phyloP scores from a whole-genome alignment of 306 rosid genomes.

The Inga laurina region DNA sequence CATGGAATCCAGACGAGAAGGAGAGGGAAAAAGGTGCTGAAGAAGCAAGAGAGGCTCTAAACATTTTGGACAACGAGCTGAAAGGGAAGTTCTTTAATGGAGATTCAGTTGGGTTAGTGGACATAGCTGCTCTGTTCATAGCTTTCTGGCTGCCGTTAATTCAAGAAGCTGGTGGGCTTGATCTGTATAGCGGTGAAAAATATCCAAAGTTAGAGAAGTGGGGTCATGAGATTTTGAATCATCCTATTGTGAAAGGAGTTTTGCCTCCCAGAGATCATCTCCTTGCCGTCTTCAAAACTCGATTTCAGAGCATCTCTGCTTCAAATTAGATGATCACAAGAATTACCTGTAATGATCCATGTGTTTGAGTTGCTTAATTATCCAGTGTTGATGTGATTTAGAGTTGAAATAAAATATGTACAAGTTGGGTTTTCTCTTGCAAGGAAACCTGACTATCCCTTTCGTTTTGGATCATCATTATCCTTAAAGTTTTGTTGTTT shows the following conservation, averaged over 20 bases:
- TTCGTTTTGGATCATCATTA: not conserved
- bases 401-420: not conserved
- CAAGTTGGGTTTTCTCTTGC: not conserved
- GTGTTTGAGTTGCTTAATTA: not conserved
- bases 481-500: not conserved
- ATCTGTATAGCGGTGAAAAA: constrained; percentile 31
- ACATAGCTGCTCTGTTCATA: constrained; percentile 40
- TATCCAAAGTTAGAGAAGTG: constrained; percentile 52
- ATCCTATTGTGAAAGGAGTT: constrained; percentile 34
- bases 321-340: constrained; percentile 9
- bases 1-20: constrained; percentile 12
- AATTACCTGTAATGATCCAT: not conserved
- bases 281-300: constrained; percentile 22
- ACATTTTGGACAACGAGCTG: constrained; percentile 48
- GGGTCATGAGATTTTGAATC: constrained; percentile 45
- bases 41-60: constrained; percentile 34
- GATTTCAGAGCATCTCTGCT: not conserved
- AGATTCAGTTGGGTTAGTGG: constrained; percentile 42
- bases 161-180: constrained; percentile 35
- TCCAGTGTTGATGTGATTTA: no score
- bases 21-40: constrained; percentile 39
- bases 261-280: constrained; percentile 41
- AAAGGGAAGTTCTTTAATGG: constrained; percentile 54
- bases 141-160: constrained; percentile 37
- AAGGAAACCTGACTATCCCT: no score